Percentiles rank a stretch among this genome's conserved stretches.
phyloP scores from a whole-genome alignment of 2,329 filamentous ascomycete species.

The Diaporthe sp. region DNA sequence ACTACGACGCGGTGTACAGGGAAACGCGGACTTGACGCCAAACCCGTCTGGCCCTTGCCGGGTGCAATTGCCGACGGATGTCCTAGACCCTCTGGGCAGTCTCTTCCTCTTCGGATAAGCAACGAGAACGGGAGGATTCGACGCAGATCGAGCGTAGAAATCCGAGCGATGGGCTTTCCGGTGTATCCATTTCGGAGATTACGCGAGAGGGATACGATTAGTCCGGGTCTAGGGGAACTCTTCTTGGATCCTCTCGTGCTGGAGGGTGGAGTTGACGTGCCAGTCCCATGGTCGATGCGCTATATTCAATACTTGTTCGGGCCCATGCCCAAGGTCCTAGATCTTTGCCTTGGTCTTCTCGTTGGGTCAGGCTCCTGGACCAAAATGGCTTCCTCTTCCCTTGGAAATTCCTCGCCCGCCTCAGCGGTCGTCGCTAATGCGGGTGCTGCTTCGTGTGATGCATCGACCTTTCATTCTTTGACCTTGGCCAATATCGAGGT shows the following conservation, averaged over 20 bases:
- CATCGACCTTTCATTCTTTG: background rate
- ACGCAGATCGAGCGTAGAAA: background rate
- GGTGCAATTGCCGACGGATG: constrained; percentile 2
- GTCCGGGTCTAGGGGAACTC: background rate
- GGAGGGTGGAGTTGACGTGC: background rate
- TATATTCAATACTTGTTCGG: background rate
- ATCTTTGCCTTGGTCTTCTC: background rate
- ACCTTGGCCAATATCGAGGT: constrained; percentile 6
- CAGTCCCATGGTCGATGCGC: background rate
- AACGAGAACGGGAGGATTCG: background rate
- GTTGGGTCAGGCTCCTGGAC: background rate
- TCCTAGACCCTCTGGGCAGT: background rate
- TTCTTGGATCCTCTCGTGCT: background rate
- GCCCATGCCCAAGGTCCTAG: background rate
- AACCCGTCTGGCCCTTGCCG: background rate
- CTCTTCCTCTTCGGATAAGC: background rate
- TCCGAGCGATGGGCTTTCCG: background rate
- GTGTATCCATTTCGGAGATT: background rate
- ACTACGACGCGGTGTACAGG: background rate
- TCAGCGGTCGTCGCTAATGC: background rate
- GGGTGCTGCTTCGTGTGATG: background rate
- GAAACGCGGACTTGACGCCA: background rate
- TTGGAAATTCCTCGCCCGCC: background rate
- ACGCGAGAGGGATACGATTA: background rate
- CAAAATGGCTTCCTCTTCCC: background rate